phyloP scores from a whole-genome alignment of 2,329 filamentous ascomycete species.

The Monosporascus sp. region DNA sequence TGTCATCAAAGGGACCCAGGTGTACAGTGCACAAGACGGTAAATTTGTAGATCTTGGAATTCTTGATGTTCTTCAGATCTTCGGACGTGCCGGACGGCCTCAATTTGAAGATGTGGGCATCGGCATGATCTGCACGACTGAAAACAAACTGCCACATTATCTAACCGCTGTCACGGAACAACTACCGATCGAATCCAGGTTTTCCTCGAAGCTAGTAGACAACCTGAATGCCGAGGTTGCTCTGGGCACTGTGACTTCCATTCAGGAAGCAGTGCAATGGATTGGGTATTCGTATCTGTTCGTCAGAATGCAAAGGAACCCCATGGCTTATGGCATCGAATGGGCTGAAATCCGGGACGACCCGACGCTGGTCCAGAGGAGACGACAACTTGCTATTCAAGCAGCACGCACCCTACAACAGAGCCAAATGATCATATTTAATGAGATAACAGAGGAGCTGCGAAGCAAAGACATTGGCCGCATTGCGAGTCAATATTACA shows the following conservation, averaged over 20 bases:
- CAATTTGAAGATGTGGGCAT: constrained; percentile 98
- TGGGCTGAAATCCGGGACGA: constrained; percentile 89
- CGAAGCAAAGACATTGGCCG: constrained; percentile 91
- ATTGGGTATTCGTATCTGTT: constrained; percentile 97
- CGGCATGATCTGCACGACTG: constrained; percentile 94
- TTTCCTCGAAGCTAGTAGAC: constrained; percentile 89
- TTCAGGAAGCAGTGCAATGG: constrained; percentile 92
- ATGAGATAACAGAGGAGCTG: constrained; percentile 88
- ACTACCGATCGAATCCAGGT: constrained; percentile 94
- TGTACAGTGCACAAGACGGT: constrained; percentile 94
- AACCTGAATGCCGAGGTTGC: constrained; percentile 95
- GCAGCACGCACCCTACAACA: constrained; percentile 82
- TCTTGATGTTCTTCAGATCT: constrained; percentile 94
- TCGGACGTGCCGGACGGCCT: constrained; percentile 93
- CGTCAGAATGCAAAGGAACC: constrained; percentile 91
- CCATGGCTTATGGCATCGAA: constrained; percentile 89
- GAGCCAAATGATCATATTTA: constrained; percentile 99
- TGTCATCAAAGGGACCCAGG: constrained; percentile 94
- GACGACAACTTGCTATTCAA: constrained; percentile 80
- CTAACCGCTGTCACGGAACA: constrained; percentile 90
- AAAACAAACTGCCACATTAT: constrained; percentile 91
- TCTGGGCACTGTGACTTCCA: constrained; percentile 89
- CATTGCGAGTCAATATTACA: constrained; percentile 96
- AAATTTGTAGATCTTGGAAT: constrained; percentile 97
- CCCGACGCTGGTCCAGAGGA: constrained; percentile 77